A percentile compares a stretch with the other conserved stretches of the same genome.
Conservation (phyloP, 768 basidiomycete genomes). For the Mycena polygramma region DNA sequence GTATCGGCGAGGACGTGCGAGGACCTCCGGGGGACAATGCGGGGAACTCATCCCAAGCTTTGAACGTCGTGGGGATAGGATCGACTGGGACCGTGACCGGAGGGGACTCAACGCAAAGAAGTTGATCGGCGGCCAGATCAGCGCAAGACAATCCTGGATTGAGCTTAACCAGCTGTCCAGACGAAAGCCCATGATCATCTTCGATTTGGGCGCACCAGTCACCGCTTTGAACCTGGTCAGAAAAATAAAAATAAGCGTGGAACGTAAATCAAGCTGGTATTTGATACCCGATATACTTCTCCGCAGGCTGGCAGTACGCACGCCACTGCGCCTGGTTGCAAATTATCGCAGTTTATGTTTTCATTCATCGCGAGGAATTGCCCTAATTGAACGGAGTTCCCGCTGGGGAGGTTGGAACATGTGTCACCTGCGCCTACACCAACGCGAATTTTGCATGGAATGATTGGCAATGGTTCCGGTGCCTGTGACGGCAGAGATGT, state of each 20-base stretch:
- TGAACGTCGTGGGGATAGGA: constrained; percentile 4
- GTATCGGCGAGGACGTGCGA: constrained; percentile 9
- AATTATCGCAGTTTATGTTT: constrained; percentile 15
- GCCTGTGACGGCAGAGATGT: constrained; percentile 1
- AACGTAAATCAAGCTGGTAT: not conserved
- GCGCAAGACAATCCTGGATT: constrained; percentile 1
- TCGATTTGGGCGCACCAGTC: constrained; percentile 8
- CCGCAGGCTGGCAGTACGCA: constrained; percentile 19
- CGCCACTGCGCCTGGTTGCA: constrained; percentile 17
- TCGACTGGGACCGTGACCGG: not conserved
- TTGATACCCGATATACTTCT: constrained; percentile 14
- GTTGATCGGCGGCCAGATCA: not conserved
- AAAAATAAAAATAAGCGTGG: not conserved
- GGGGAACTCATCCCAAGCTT: constrained; percentile 3
- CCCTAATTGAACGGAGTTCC: constrained; percentile 5
- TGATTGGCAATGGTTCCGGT: constrained; percentile 7
- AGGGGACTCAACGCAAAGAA: constrained; percentile 3
- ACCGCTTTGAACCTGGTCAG: constrained; percentile 4
- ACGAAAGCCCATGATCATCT: not conserved
- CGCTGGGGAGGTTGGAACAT: constrained; percentile 1
- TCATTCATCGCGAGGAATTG: constrained; percentile 19
- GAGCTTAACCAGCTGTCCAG: constrained; percentile 1
- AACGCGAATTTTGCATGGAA: constrained; percentile 6
- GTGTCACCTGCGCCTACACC: not conserved
- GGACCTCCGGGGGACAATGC: constrained; percentile 11